Evolutionary conservation across 306 rosid species (phyloP).

Genomic region (Leucaena leucocephala): DNA sequence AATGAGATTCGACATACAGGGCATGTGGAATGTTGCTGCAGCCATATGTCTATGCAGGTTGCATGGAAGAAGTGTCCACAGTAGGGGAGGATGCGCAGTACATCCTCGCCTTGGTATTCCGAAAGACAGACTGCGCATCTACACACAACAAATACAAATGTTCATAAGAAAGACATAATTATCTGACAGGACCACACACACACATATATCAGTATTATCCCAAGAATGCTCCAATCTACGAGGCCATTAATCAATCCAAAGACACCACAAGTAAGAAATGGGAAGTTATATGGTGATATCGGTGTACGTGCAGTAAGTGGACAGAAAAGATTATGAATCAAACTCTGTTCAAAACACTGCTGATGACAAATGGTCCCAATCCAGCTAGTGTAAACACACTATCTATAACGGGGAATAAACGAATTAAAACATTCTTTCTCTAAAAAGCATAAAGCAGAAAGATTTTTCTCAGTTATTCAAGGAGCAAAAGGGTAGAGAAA

Average conservation of each 20-base stretch:
- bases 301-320: constrained; percentile 8
- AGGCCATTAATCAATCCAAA: neutral
- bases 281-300: neutral
- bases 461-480: neutral
- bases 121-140: constrained; percentile 89
- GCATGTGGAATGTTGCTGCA: constrained; percentile 87
- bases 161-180: constrained; percentile 25
- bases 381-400: neutral
- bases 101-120: constrained; percentile 74
- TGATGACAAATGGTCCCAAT: neutral
- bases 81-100: constrained; percentile 81
- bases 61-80: constrained; percentile 93
- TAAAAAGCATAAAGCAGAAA: neutral
- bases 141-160: constrained; percentile 37
- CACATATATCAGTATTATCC: no score
- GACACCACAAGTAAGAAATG: neutral
- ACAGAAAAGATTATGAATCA: constrained; percentile 13
- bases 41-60: constrained; percentile 90
- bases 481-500: neutral
- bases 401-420: neutral
- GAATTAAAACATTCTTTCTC: neutral
- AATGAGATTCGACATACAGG: constrained; percentile 88
- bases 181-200: constrained; percentile 13
- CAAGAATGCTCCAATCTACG: no score
- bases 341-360: constrained; percentile 1